Conservation (phyloP, 257 asterid genomes). For the Oldenlandia corymbosa region DNA sequence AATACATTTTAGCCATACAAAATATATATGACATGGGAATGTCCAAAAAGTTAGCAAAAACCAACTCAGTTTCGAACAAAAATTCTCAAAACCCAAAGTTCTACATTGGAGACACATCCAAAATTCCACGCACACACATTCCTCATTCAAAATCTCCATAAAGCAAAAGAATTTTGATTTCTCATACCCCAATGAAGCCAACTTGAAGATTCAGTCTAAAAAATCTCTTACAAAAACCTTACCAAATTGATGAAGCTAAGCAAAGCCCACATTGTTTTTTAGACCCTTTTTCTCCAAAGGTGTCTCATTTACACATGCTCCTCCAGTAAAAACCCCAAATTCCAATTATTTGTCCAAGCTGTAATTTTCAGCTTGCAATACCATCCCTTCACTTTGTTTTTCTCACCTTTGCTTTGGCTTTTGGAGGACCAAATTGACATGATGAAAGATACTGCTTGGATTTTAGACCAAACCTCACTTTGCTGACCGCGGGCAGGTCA, state of each 20-base stretch:
- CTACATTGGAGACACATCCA: conserved; percentile 30
- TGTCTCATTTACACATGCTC: neutral
- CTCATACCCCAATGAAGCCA: conserved; percentile 36
- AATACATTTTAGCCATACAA: neutral
- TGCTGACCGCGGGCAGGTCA: conserved; percentile 41
- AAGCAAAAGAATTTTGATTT: conserved; percentile 18
- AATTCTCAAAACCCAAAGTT: conserved; percentile 32
- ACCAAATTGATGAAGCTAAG: neutral
- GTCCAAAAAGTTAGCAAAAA: neutral
- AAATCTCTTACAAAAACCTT: conserved; percentile 7
- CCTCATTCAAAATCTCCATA: conserved; percentile 33
- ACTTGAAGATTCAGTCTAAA: conserved; percentile 2
- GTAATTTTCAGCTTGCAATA: neutral
- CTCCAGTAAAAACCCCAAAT: neutral
- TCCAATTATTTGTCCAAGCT: neutral
- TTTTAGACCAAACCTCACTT: conserved; percentile 20
- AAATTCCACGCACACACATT: conserved; percentile 16
- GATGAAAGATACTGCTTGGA: conserved; percentile 23
- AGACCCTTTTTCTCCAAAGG: neutral
- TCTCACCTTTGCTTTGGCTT: conserved; percentile 1
- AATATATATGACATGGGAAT: neutral
- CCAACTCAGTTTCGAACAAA: conserved; percentile 5
- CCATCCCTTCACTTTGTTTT: neutral
- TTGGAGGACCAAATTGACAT: conserved; percentile 17
- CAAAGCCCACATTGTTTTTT: neutral